Percentiles rank a stretch among this genome's conserved stretches.
phyloP scores from a whole-genome alignment of 345 rosid genomes.

The Euphorbia peplus region DNA sequence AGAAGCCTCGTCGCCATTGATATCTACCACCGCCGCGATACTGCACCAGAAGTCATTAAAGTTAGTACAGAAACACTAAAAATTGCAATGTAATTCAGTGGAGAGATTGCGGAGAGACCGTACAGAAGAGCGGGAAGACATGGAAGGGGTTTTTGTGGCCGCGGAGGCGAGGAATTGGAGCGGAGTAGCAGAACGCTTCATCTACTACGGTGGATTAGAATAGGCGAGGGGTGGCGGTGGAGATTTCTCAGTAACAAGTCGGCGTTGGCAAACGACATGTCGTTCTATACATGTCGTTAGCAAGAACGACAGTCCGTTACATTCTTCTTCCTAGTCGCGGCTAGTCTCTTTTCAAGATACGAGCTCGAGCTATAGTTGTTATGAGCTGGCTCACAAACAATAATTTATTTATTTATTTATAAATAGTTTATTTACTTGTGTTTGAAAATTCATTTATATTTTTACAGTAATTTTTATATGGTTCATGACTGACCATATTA shows the following conservation, averaged over 20 bases:
- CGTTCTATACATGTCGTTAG: neutral
- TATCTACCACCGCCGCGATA: conserved; percentile 59
- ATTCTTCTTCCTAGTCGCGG: too few relatives aligned
- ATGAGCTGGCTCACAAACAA: too few relatives aligned
- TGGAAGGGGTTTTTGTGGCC: conserved; percentile 26
- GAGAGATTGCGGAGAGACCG: conserved; percentile 4
- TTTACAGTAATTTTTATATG: too few relatives aligned
- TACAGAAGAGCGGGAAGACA: conserved; percentile 56
- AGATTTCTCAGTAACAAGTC: neutral
- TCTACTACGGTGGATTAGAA: conserved; percentile 11
- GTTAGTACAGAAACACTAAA: neutral
- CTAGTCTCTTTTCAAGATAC: too few relatives aligned
- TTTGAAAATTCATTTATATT: too few relatives aligned
- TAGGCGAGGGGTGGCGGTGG: neutral
- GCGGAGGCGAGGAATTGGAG: conserved; percentile 30
- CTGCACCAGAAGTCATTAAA: conserved; percentile 33
- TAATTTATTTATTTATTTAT: too few relatives aligned
- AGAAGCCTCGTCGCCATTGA: conserved; percentile 52
- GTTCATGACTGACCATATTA: too few relatives aligned
- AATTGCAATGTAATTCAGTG: neutral
- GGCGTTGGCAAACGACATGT: neutral
- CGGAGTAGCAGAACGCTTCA: conserved; percentile 36
- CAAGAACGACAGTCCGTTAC: neutral
- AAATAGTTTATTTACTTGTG: too few relatives aligned
- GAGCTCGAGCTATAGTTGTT: too few relatives aligned